These are phyloP conservation scores for Saksenaea vasiformis DNA, from an alignment of 371 early-diverging fungal species.

Conservation along the genomic window DNA sequence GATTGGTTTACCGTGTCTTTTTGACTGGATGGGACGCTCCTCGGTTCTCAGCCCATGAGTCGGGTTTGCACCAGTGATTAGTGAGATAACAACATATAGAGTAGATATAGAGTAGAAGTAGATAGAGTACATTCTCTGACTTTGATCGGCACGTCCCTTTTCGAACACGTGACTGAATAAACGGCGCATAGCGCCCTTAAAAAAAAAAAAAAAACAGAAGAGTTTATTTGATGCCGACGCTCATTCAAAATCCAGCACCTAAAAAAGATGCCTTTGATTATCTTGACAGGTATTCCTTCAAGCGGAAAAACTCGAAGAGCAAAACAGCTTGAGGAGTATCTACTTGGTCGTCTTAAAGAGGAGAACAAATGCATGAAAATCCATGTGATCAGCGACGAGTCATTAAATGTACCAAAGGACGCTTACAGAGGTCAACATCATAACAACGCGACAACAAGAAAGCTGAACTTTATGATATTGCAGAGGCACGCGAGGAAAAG, in stretches of 20 bases:
- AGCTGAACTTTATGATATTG: neutral
- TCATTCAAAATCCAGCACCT: neutral
- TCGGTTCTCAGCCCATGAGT: too few relatives aligned
- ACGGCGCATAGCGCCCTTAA: too few relatives aligned
- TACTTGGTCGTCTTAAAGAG: slow-evolving; percentile 54
- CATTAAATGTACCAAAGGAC: slow-evolving; percentile 61
- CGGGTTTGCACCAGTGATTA: too few relatives aligned
- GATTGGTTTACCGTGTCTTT: too few relatives aligned
- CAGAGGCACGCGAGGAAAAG: slow-evolving; percentile 81
- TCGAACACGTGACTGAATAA: too few relatives aligned
- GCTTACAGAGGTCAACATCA: slow-evolving; percentile 62
- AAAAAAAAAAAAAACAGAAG: too few relatives aligned
- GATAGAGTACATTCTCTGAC: too few relatives aligned
- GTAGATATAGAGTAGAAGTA: too few relatives aligned
- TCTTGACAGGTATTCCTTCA: slow-evolving; percentile 86
- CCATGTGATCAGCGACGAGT: slow-evolving; percentile 81
- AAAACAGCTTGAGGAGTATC: slow-evolving; percentile 63
- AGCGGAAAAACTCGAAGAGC: slow-evolving; percentile 91
- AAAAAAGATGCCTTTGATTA: slow-evolving; percentile 92
- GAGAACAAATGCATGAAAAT: slow-evolving; percentile 57
- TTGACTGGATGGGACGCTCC: too few relatives aligned
- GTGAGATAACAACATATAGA: too few relatives aligned
- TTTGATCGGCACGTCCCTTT: too few relatives aligned
- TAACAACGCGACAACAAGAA: neutral
- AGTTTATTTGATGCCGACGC: neutral